A percentile compares a stretch with the other conserved stretches of the same genome.
Conservation (phyloP, 441 rosid genomes). For the Adansonia gregorii region DNA sequence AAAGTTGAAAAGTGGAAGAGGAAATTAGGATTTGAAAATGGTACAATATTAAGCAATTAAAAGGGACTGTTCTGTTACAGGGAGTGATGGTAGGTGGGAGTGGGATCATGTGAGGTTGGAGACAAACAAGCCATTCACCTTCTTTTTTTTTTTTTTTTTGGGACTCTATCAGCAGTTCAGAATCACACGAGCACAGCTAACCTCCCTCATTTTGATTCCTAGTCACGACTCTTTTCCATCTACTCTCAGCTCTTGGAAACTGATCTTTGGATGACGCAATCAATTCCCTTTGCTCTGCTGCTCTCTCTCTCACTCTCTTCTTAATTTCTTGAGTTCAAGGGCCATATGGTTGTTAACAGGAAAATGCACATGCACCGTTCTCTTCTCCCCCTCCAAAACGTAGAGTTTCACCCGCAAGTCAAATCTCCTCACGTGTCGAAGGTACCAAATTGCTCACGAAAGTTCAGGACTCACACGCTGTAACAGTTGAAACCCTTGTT, state of each 20-base stretch:
- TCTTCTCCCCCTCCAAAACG: not conserved
- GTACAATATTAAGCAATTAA: too few species aligned
- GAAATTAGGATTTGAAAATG: too few species aligned
- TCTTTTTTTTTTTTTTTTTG: not conserved
- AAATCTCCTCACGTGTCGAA: slow-evolving; percentile 17
- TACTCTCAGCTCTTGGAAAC: slow-evolving; percentile 16
- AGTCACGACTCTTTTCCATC: not conserved
- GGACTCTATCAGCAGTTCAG: slow-evolving; percentile 24
- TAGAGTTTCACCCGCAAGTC: slow-evolving; percentile 29
- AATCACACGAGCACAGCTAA: slow-evolving; percentile 36
- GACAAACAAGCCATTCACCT: not conserved
- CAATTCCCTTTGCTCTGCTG: not conserved
- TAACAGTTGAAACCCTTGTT: not conserved
- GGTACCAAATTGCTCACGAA: not conserved
- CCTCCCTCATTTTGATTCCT: slow-evolving; percentile 4
- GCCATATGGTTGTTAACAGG: slow-evolving; percentile 29
- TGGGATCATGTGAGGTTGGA: slow-evolving; percentile 33
- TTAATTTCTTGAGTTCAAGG: not conserved
- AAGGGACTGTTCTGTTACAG: not conserved
- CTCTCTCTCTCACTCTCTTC: not conserved
- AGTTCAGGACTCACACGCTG: not conserved
- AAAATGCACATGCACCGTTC: slow-evolving; percentile 27
- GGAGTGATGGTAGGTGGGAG: slow-evolving; percentile 26
- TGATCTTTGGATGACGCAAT: not conserved
- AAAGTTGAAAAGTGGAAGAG: not conserved